A percentile compares a stretch with the other conserved stretches of the same genome.
These are phyloP conservation scores for Tremella mesenterica DNA, from an alignment of 768 basidiomycete genomes.

Conservation along the genomic window DNA sequence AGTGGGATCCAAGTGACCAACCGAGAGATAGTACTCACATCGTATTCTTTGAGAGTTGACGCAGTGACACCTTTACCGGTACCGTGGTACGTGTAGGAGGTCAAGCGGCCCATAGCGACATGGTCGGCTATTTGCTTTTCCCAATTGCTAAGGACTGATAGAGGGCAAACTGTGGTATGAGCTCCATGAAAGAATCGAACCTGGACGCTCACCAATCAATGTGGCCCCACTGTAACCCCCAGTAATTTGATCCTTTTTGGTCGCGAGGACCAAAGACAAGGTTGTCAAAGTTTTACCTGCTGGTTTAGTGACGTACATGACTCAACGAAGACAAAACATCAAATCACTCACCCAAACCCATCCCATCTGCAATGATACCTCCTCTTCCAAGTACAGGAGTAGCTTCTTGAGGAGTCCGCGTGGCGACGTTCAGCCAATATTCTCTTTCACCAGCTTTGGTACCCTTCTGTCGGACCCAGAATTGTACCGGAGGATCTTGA, in stretches of 20 bases:
- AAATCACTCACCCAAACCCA: constrained; percentile 61
- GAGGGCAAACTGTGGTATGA: constrained; percentile 25
- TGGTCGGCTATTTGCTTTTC: constrained; percentile 36
- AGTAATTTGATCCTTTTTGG: constrained; percentile 58
- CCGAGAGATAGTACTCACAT: constrained; percentile 16
- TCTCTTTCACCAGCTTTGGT: constrained; percentile 3
- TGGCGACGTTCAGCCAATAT: constrained; percentile 77
- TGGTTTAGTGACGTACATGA: neutral
- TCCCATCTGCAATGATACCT: constrained; percentile 81
- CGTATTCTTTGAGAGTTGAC: constrained; percentile 18
- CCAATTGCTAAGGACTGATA: constrained; percentile 39
- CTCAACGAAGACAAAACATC: neutral
- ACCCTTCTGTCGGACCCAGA: constrained; percentile 59
- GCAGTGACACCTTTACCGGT: constrained; percentile 14
- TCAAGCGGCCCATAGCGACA: constrained; percentile 19
- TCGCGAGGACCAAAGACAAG: constrained; percentile 69
- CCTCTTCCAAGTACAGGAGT: constrained; percentile 66
- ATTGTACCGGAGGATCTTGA: constrained; percentile 69
- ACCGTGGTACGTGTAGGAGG: constrained; percentile 31
- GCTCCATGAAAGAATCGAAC: neutral
- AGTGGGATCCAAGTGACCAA: neutral
- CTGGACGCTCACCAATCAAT: constrained; percentile 58
- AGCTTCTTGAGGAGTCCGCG: constrained; percentile 60
- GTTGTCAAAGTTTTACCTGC: constrained; percentile 85
- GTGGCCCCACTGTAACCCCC: too few relatives aligned